phyloP scores from a whole-genome alignment of 495 filamentous ascomycete species.

The Poronia punctata region DNA sequence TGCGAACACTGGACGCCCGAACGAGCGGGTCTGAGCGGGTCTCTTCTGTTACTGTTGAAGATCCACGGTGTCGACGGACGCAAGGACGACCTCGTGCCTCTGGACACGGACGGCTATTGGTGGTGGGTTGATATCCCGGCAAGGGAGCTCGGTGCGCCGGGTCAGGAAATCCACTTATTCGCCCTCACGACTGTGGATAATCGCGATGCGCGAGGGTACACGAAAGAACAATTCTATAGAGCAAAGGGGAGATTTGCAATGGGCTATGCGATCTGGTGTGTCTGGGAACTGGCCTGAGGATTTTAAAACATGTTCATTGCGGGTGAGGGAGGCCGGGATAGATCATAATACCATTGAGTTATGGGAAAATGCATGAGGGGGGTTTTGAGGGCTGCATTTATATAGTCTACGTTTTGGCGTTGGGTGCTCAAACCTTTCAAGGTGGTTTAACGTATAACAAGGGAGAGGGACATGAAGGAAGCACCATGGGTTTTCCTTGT shows the following conservation, averaged over 20 bases:
- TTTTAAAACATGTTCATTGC: too few relatives aligned
- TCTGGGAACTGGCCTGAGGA: slow-evolving; percentile 68
- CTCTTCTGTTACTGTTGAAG: slow-evolving; percentile 58
- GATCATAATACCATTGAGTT: too few relatives aligned
- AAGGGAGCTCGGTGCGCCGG: slow-evolving; percentile 57
- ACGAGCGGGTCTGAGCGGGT: slow-evolving; percentile 53
- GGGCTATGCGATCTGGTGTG: slow-evolving; percentile 53
- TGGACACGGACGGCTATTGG: slow-evolving; percentile 56
- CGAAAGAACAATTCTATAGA: slow-evolving; percentile 54
- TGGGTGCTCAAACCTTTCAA: too few relatives aligned
- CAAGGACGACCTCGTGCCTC: slow-evolving; percentile 58
- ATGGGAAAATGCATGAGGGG: too few relatives aligned
- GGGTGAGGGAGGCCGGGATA: too few relatives aligned
- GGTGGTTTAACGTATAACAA: too few relatives aligned
- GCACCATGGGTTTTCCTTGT: too few relatives aligned
- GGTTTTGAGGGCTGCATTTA: too few relatives aligned
- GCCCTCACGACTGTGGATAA: slow-evolving; percentile 59
- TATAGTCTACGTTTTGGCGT: too few relatives aligned
- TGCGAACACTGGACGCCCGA: slow-evolving; percentile 75
- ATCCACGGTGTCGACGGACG: slow-evolving; percentile 60
- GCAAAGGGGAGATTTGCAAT: slow-evolving; percentile 51
- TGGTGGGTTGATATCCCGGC: slow-evolving; percentile 70
- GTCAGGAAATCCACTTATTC: slow-evolving; percentile 56
- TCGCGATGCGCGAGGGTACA: slow-evolving; percentile 60
- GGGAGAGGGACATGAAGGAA: too few relatives aligned